These are phyloP conservation scores for Septoria linicola DNA, from an alignment of 2,329 filamentous ascomycete genomes.

Conservation along the genomic window DNA sequence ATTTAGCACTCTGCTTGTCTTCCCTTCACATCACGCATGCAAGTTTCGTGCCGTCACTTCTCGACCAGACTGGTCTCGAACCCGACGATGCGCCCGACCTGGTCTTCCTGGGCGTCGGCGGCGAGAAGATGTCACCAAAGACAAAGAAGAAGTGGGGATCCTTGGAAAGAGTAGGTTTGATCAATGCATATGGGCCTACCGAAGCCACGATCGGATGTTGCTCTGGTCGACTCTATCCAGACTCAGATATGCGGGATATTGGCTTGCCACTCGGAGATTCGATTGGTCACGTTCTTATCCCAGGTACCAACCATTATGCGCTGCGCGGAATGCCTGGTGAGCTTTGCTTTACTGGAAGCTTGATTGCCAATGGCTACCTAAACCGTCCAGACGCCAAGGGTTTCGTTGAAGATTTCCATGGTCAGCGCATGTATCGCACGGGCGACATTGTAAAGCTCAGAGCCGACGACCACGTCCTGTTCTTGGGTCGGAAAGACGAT, in stretches of 20 bases:
- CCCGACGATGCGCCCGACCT: slow-evolving; percentile 19
- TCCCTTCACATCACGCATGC: slow-evolving; percentile 18
- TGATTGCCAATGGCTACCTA: slow-evolving; percentile 25
- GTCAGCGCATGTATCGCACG: slow-evolving; percentile 23
- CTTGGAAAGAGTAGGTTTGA: slow-evolving; percentile 15
- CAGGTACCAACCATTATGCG: slow-evolving; percentile 16
- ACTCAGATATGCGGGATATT: slow-evolving; percentile 18
- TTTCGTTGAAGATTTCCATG: slow-evolving; percentile 17
- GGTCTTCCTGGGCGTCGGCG: slow-evolving; percentile 20
- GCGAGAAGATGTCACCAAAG: slow-evolving; percentile 26
- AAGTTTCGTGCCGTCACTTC: slow-evolving; percentile 19
- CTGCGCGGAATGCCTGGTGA: slow-evolving; percentile 23
- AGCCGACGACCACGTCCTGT: slow-evolving; percentile 37
- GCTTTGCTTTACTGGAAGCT: slow-evolving; percentile 22
- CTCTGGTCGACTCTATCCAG: slow-evolving; percentile 12
- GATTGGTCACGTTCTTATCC: slow-evolving; percentile 19
- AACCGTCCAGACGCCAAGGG: slow-evolving; percentile 23
- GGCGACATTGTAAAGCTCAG: slow-evolving; percentile 40
- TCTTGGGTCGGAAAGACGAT: slow-evolving; percentile 69
- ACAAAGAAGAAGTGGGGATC: slow-evolving; percentile 24
- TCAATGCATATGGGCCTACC: slow-evolving; percentile 27
- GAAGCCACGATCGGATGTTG: slow-evolving; percentile 22
- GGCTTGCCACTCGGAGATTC: slow-evolving; percentile 21
- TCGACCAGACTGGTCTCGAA: slow-evolving; percentile 20
- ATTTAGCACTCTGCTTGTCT: slow-evolving; percentile 16